Conservation (phyloP, 2,329 filamentous ascomycete genomes). For the Aplosporella prunicola region DNA sequence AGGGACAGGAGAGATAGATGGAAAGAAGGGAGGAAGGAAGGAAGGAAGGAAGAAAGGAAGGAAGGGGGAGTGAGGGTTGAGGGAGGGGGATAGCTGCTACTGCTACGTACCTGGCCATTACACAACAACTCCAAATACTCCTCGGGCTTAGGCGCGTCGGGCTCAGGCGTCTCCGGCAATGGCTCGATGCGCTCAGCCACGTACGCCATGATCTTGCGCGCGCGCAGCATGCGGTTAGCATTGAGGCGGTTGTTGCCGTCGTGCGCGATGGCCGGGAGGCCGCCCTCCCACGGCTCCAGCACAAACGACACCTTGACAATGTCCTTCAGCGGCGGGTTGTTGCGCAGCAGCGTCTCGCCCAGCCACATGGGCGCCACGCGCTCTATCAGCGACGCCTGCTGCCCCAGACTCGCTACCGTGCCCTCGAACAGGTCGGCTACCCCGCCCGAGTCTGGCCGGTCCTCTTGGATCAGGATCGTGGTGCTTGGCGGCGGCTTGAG, state of each 20-base stretch:
- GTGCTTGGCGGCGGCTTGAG: constrained; percentile 60
- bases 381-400: constrained; percentile 75
- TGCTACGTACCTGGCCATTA: constrained; percentile 66
- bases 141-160: constrained; percentile 62
- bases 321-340: constrained; percentile 77
- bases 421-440: constrained; percentile 84
- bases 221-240: constrained; percentile 90
- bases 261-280: constrained; percentile 59
- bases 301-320: constrained; percentile 93
- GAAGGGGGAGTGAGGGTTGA: constrained; percentile 1
- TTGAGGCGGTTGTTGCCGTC: constrained; percentile 76
- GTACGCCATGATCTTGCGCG: constrained; percentile 89
- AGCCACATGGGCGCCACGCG: constrained; percentile 85
- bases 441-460: constrained; percentile 52
- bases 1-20: background rate
- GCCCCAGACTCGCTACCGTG: constrained; percentile 66
- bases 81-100: background rate
- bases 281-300: constrained; percentile 68
- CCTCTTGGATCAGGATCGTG: constrained; percentile 56
- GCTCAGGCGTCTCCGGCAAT: constrained; percentile 48
- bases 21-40: background rate
- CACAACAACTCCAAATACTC: constrained; percentile 94
- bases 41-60: background rate
- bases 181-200: constrained; percentile 84
- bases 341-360: constrained; percentile 75